Percentiles rank a stretch among this genome's conserved stretches.
Evolutionary conservation across 305 asterid species (phyloP).

Genomic region (Withania somnifera): DNA sequence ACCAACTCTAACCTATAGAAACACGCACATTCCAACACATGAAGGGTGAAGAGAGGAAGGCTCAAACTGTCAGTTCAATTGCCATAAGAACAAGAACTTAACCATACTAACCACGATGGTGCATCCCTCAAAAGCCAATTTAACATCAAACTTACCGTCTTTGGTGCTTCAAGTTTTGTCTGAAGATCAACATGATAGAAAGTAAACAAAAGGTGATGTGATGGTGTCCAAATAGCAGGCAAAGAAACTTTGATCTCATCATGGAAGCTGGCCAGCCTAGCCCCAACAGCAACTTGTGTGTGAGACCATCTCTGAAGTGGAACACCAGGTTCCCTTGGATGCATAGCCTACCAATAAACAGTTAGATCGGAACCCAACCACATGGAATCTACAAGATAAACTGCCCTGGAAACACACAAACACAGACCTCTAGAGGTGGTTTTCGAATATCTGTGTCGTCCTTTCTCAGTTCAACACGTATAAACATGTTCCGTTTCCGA

Average conservation of each 20-base stretch:
- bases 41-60: background rate
- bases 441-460: constrained; percentile 77
- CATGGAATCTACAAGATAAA: constrained; percentile 18
- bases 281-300: constrained; percentile 94
- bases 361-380: constrained; percentile 10
- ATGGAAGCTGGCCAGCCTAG: constrained; percentile 91
- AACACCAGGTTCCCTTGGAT: constrained; percentile 73
- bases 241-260: constrained; percentile 93
- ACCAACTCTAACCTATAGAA: constrained; percentile 6
- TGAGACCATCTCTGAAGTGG: constrained; percentile 67
- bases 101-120: background rate
- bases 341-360: constrained; percentile 62
- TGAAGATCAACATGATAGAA: constrained; percentile 95
- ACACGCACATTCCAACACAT: background rate
- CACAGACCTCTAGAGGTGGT: constrained; percentile 77
- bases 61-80: constrained; percentile 4
- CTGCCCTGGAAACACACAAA: constrained; percentile 13
- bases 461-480: constrained; percentile 86
- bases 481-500: constrained; percentile 90
- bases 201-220: constrained; percentile 93
- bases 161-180: constrained; percentile 92
- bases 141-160: constrained; percentile 62
- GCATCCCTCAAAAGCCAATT: constrained; percentile 14
- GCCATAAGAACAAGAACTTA: background rate
- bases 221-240: constrained; percentile 93